A percentile compares a stretch with the other conserved stretches of the same genome.
Evolutionary conservation across 2,329 filamentous ascomycete species (phyloP).

Genomic region (Calonectria hawksworthii): DNA sequence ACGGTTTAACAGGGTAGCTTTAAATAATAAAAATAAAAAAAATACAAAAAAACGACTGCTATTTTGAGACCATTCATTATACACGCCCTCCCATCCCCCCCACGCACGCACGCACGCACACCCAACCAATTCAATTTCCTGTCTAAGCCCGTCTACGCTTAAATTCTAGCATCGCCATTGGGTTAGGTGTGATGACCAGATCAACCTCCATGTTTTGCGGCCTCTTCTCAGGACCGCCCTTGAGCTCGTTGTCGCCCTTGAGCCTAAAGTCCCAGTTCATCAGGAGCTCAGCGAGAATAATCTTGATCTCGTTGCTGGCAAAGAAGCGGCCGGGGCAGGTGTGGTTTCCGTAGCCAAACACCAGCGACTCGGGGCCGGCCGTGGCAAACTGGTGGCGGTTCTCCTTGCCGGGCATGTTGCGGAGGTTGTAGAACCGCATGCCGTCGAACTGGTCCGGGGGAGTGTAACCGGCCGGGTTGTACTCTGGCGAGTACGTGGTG

Average conservation of each 20-base stretch:
- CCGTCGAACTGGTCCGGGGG: slow-evolving; percentile 29
- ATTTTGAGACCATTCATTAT: neutral
- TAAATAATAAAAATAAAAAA: neutral
- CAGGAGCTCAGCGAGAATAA: slow-evolving; percentile 35
- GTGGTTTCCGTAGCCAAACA: slow-evolving; percentile 32
- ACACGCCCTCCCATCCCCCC: neutral
- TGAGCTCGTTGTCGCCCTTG: slow-evolving; percentile 19
- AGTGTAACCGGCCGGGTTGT: slow-evolving; percentile 21
- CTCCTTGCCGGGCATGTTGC: slow-evolving; percentile 31
- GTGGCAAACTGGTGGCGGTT: slow-evolving; percentile 30
- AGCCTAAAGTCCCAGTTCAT: slow-evolving; percentile 35
- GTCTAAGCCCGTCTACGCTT: slow-evolving; percentile 17
- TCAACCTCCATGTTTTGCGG: slow-evolving; percentile 25
- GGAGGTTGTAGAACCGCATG: slow-evolving; percentile 34
- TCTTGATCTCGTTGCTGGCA: slow-evolving; percentile 35
- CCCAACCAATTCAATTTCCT: neutral
- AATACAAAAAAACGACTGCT: neutral
- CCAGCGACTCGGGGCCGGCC: slow-evolving; percentile 23
- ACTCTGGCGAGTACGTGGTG: slow-evolving; percentile 22
- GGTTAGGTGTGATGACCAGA: slow-evolving; percentile 24
- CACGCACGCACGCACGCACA: neutral
- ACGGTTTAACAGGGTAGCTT: neutral
- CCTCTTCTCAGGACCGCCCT: slow-evolving; percentile 23
- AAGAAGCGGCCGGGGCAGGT: slow-evolving; percentile 37
- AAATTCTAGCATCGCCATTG: slow-evolving; percentile 25